Percentiles rank a stretch among this genome's conserved stretches.
These are phyloP conservation scores for Tricholoma hemisulphureum DNA, from an alignment of 768 basidiomycete species.

Conservation along the genomic window DNA sequence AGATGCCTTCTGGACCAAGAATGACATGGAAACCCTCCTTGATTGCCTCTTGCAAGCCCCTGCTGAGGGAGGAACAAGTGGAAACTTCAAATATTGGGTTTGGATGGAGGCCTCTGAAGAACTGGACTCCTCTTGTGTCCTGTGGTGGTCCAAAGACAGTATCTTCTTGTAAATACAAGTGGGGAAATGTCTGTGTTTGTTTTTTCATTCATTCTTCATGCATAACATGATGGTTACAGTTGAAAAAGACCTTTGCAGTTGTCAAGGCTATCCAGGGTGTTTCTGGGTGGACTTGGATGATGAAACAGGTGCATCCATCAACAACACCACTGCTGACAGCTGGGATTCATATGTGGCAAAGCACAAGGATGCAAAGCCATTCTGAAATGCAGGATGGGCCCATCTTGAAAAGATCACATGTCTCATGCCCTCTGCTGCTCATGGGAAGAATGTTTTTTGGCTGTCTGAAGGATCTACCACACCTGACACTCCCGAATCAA, in stretches of 20 bases:
- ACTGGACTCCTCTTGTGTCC: no score
- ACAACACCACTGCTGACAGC: conserved; percentile 5
- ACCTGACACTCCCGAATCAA: no score
- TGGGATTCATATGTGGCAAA: conserved; percentile 10
- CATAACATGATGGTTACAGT: neutral
- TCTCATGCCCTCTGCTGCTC: conserved; percentile 18
- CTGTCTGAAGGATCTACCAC: no score
- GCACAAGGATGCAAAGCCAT: conserved; percentile 16
- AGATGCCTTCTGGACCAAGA: no score
- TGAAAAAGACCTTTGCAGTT: conserved; percentile 1
- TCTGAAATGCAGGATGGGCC: conserved; percentile 21
- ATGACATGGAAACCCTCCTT: no score
- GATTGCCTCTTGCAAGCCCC: no score
- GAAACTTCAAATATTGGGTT: no score
- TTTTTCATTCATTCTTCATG: neutral
- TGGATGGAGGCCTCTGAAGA: no score
- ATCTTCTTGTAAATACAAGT: neutral
- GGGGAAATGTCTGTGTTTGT: neutral
- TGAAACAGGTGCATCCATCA: conserved; percentile 13
- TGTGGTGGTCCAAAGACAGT: neutral
- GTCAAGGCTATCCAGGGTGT: conserved; percentile 17
- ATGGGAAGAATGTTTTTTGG: no score
- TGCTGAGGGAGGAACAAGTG: no score
- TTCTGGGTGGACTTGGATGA: conserved; percentile 30
- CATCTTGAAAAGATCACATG: conserved; percentile 11